A percentile compares a stretch with the other conserved stretches of the same genome.
These are phyloP conservation scores for Dictyostelium brefeldianum DNA, from an alignment of 78 protist species.

Conservation along the genomic window DNA sequence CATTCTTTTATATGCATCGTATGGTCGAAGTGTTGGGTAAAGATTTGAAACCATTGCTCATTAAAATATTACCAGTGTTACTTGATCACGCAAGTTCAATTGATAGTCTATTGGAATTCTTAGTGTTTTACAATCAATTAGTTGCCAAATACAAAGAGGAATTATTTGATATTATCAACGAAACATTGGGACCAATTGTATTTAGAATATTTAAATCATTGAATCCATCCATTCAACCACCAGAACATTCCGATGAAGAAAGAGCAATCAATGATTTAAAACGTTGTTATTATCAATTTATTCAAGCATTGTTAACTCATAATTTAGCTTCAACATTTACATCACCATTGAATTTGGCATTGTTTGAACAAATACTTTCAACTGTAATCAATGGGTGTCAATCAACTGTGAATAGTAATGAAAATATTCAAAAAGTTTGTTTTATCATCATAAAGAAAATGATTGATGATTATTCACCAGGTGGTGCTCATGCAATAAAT, in stretches of 20 bases:
- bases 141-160: constrained; percentile 59
- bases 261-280: constrained; percentile 28
- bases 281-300: constrained; percentile 33
- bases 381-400: constrained; percentile 46
- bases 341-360: not conserved
- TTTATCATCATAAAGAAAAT: constrained; percentile 27
- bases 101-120: constrained; percentile 17
- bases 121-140: constrained; percentile 63
- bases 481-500: constrained; percentile 32
- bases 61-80: constrained; percentile 14
- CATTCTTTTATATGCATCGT: constrained; percentile 74
- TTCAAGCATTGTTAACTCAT: constrained; percentile 1
- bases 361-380: constrained; percentile 4
- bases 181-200: constrained; percentile 18
- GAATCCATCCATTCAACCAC: not conserved
- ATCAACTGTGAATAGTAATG: not conserved
- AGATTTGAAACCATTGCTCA: constrained; percentile 56
- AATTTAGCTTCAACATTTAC: not conserved
- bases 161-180: constrained; percentile 1
- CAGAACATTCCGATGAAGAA: constrained; percentile 44
- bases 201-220: constrained; percentile 14
- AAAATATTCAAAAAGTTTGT: constrained; percentile 49
- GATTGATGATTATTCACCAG: constrained; percentile 51
- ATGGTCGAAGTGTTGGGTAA: constrained; percentile 70
- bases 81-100: constrained; percentile 4